Evolutionary conservation across 2,329 filamentous ascomycete genomes (phyloP), one percentile per base, ranked within the genome.

Genomic region (Aureobasidium leucospermi): DNA sequence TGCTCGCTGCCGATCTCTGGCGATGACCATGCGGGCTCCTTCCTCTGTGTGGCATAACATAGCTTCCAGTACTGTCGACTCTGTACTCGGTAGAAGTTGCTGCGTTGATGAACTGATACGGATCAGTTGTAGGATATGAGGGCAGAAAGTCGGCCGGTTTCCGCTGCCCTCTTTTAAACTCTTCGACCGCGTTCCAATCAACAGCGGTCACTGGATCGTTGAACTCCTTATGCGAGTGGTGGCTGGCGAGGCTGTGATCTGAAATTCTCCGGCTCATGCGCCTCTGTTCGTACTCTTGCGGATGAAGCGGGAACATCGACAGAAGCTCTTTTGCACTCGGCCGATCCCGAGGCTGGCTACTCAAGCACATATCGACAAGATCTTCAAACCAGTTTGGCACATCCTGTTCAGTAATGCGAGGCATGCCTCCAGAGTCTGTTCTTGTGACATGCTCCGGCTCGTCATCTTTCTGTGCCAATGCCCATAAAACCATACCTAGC

Each of bases 401-500:
- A 10, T 80, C 71, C 52, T 84, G 81, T 6, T 84, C 74, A 29
- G 72, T 69, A 4, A 78, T 75, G 9, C 87, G 74, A 23, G 76
- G 76, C 61, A 96, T 74, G 0, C 92, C 92, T 13, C 51, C 46
- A n/a, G 48, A 38, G 15, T 36, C 13, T 2, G 52, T 61, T 19
- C 89, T 83, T 43, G 81, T 82, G 61, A 88, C 85, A 19, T 83
- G 80, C 71, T 97, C 94, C 1, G 94, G 94, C 68, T 97, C 93
- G 67, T 97, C 93, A 59, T 92, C 84, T 65, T 93, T 84, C 69
- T 87, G 88, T 1, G 90, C 93, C 47, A 99, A 76, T 23, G 90
- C 90, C 90, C 93, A 99, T 2, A 99, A 77, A 1, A 96, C 91
- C 94, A 99, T 99, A 5, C 94, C 94, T 5, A 97, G 81, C 73